Conservation (phyloP, 495 filamentous ascomycete genomes). For the Xylaria sp. region DNA sequence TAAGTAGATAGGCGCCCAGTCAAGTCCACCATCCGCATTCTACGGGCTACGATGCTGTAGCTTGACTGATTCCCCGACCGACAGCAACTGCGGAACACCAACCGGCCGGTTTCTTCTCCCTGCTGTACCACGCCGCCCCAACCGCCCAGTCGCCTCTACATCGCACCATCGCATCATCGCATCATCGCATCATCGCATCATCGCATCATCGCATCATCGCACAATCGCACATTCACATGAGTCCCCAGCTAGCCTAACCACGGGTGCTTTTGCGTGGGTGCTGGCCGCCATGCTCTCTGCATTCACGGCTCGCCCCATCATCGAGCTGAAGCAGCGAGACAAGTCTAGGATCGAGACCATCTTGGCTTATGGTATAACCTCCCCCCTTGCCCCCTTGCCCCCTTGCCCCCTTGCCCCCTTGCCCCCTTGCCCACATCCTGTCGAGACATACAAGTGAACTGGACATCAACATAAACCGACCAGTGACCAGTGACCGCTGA, state of each 20-base stretch:
- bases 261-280: conserved; percentile 34
- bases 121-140: background rate
- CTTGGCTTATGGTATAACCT: conserved; percentile 75
- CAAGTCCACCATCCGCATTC: background rate
- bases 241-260: conserved; percentile 23
- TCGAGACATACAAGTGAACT: background rate
- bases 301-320: conserved; percentile 92
- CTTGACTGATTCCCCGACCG: no score
- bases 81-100: background rate
- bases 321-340: conserved; percentile 94
- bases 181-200: no score
- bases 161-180: no score
- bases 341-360: conserved; percentile 95
- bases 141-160: no score
- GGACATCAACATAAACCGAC: no score
- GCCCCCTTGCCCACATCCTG: background rate
- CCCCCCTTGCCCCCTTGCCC: no score
- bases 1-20: no score
- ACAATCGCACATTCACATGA: conserved; percentile 25
- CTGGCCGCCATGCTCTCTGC: conserved; percentile 85
- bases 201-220: no score
- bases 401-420: no score
- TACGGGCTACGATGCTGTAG: background rate
- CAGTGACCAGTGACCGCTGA: no score
- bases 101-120: background rate